Percentiles rank a stretch among this genome's conserved stretches.
Evolutionary conservation across 2,329 filamentous ascomycete species (phyloP).

Genomic region (Chaetoscypha palmicola): DNA sequence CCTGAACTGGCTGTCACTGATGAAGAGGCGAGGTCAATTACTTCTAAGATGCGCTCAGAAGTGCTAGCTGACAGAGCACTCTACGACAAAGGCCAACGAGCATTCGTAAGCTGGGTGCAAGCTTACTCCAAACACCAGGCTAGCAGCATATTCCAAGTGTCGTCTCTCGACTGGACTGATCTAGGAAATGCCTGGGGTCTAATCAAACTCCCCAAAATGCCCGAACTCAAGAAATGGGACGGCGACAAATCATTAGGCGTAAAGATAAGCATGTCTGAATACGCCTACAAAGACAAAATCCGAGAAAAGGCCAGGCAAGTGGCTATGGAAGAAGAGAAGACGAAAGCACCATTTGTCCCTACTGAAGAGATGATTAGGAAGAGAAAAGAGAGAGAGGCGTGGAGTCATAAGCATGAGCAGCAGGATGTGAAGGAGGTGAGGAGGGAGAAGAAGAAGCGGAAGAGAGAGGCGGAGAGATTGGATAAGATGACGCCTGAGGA

Average conservation of each 20-base stretch:
- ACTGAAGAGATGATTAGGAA: constrained; percentile 43
- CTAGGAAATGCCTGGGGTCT: constrained; percentile 80
- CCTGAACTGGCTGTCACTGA: constrained; percentile 52
- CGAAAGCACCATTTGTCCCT: constrained; percentile 32
- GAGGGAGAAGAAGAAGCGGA: constrained; percentile 57
- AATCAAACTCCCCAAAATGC: constrained; percentile 85
- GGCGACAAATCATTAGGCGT: constrained; percentile 59
- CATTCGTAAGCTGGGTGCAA: constrained; percentile 88
- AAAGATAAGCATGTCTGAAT: constrained; percentile 59
- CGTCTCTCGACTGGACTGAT: constrained; percentile 78
- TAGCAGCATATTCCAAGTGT: constrained; percentile 78
- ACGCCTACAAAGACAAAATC: constrained; percentile 64
- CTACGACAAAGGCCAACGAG: constrained; percentile 83
- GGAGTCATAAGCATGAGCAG: constrained; percentile 64
- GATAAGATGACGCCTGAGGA: constrained; percentile 66
- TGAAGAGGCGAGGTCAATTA: constrained; percentile 51
- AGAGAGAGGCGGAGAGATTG: constrained; percentile 55
- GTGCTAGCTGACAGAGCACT: constrained; percentile 44
- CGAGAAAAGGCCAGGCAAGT: constrained; percentile 59
- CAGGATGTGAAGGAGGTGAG: constrained; percentile 56
- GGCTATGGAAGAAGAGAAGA: constrained; percentile 44
- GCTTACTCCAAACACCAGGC: constrained; percentile 89
- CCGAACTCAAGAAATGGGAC: constrained; percentile 69
- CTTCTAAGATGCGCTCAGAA: constrained; percentile 53
- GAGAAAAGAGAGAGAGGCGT: constrained; percentile 58